Percentiles rank a stretch among this genome's conserved stretches.
Conservation (phyloP, 495 filamentous ascomycete species). For the Jackrogersella multiformis region DNA sequence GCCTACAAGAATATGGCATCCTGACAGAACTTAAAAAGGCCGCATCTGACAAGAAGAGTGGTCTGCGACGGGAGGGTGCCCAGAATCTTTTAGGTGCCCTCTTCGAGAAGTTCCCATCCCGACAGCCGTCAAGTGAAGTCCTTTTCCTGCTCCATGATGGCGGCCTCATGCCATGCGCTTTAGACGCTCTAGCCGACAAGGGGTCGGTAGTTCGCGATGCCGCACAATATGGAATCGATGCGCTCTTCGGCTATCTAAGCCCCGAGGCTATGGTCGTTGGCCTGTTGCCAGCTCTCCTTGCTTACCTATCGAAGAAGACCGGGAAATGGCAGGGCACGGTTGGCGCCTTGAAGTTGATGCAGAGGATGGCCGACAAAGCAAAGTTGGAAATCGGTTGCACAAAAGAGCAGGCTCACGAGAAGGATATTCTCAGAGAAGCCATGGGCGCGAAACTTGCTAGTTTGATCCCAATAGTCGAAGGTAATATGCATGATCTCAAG, state of each 20-base stretch:
- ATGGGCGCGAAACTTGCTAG: constrained; percentile 93
- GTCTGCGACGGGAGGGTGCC: constrained; percentile 83
- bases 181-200: constrained; percentile 93
- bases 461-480: constrained; percentile 91
- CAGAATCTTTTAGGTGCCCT: constrained; percentile 95
- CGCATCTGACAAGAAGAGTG: constrained; percentile 93
- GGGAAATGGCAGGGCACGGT: constrained; percentile 97
- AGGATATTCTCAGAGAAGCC: constrained; percentile 86
- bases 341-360: constrained; percentile 81
- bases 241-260: constrained; percentile 79
- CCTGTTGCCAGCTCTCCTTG: constrained; percentile 74
- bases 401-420: constrained; percentile 80
- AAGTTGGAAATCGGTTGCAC: constrained; percentile 80
- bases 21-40: constrained; percentile 80
- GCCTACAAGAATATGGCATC: constrained; percentile 77
- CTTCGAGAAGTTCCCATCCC: constrained; percentile 85
- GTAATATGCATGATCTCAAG: constrained; percentile 97
- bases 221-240: constrained; percentile 93
- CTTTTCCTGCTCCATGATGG: constrained; percentile 82
- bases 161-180: constrained; percentile 72
- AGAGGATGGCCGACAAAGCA: constrained; percentile 91
- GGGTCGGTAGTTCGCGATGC: constrained; percentile 85
- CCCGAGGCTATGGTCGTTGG: constrained; percentile 83
- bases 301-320: constrained; percentile 78
- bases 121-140: constrained; percentile 81